Percentiles rank a stretch among this genome's conserved stretches.
These are phyloP conservation scores for Eleusine coracana DNA, from an alignment of 176 grass and related monocot genomes.

Conservation along the genomic window DNA sequence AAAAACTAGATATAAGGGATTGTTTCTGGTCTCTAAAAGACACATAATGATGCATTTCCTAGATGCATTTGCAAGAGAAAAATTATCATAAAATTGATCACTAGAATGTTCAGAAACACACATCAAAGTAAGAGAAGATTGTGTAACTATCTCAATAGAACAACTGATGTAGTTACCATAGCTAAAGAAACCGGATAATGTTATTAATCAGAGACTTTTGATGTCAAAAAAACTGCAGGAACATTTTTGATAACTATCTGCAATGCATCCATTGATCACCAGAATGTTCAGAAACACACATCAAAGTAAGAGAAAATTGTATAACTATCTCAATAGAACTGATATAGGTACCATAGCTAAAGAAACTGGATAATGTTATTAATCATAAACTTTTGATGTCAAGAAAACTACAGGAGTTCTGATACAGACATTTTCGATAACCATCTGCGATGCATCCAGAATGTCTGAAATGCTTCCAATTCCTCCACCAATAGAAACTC, in stretches of 20 bases:
- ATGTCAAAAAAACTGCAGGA: not conserved
- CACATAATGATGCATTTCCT: not conserved
- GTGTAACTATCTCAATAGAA: not conserved
- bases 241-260: conserved; percentile 86
- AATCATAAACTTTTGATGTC: not conserved
- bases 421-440: conserved; percentile 76
- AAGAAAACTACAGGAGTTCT: not conserved
- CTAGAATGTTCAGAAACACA: conserved; percentile 3
- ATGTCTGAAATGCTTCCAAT: conserved; percentile 93
- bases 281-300: conserved; percentile 62
- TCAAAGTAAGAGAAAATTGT: no score
- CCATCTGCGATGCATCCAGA: conserved; percentile 74
- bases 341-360: conserved; percentile 5
- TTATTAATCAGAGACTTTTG: not conserved
- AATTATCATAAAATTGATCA: not conserved
- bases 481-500: conserved; percentile 86
- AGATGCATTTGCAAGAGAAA: not conserved
- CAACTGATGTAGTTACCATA: conserved; percentile 8
- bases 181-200: not conserved
- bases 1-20: not conserved
- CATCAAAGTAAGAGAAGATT: not conserved
- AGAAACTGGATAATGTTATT: not conserved
- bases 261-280: conserved; percentile 47
- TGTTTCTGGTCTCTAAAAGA: not conserved
- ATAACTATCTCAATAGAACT: not conserved